phyloP scores from a whole-genome alignment of 2,329 filamentous ascomycete genomes.

The Rhinocladiella mackenziei region DNA sequence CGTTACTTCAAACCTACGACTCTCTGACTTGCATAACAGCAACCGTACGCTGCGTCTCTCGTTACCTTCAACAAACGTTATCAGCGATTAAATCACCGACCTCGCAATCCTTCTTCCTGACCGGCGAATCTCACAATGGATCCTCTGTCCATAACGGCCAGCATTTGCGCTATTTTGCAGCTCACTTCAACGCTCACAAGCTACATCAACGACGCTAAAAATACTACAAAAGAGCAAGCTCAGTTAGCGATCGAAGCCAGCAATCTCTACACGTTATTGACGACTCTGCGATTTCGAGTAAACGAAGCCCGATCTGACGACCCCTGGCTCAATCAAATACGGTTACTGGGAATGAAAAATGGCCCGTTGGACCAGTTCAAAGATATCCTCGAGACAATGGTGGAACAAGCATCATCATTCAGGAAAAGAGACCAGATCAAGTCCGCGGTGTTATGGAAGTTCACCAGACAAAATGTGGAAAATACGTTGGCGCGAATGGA shows the following conservation, averaged over 20 bases:
- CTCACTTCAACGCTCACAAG: slow-evolving; percentile 1
- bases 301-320: slow-evolving; percentile 20
- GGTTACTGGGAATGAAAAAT: slow-evolving; percentile 12
- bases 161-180: slow-evolving; percentile 20
- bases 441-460: slow-evolving; percentile 11
- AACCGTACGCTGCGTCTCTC: no score
- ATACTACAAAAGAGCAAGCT: slow-evolving; percentile 28
- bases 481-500: slow-evolving; percentile 14
- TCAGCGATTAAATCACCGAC: neutral
- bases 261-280: slow-evolving; percentile 30
- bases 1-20: no score
- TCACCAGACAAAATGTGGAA: slow-evolving; percentile 14
- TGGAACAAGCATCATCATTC: slow-evolving; percentile 5
- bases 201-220: slow-evolving; percentile 25
- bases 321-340: slow-evolving; percentile 29
- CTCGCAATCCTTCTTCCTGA: neutral
- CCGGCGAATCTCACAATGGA: slow-evolving; percentile 12
- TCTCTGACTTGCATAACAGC: no score
- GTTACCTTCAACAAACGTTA: neutral
- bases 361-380: slow-evolving; percentile 33
- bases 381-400: slow-evolving; percentile 25
- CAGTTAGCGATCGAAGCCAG: slow-evolving; percentile 26
- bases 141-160: slow-evolving; percentile 22
- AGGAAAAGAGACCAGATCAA: slow-evolving; percentile 11
- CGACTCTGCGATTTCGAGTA: slow-evolving; percentile 22